Evolutionary conservation across 73 alveolate genomes (phyloP).

Genomic region (Paramecium primaurelia): DNA sequence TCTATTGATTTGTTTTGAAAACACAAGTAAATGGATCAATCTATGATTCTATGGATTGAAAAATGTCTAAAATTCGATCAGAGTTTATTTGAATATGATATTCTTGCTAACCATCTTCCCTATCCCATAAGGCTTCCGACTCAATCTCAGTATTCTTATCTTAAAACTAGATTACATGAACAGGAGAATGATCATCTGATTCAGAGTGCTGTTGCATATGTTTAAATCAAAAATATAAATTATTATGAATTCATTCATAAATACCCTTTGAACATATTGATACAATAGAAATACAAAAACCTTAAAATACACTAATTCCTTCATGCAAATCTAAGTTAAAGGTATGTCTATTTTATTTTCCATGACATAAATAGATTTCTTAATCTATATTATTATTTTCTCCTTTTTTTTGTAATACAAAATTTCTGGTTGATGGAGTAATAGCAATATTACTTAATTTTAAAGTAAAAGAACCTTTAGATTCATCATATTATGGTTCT

Average conservation of each 20-base stretch:
- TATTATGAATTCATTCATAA: background rate
- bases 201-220: background rate
- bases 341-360: constrained; percentile 65
- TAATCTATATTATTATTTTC: constrained; percentile 52
- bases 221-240: background rate
- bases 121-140: constrained; percentile 16
- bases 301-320: constrained; percentile 59
- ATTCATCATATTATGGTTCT: constrained; percentile 66
- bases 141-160: constrained; percentile 3
- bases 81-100: background rate
- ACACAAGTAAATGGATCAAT: background rate
- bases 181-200: constrained; percentile 3
- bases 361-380: constrained; percentile 65
- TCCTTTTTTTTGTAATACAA: constrained; percentile 63
- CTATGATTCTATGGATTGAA: background rate
- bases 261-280: constrained; percentile 70
- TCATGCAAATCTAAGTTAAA: constrained; percentile 68
- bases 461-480: constrained; percentile 59
- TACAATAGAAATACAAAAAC: constrained; percentile 65
- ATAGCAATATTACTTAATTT: constrained; percentile 38
- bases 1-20: background rate
- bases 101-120: background rate
- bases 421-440: constrained; percentile 76
- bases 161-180: constrained; percentile 17
- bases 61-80: background rate